phyloP scores from a whole-genome alignment of 192 early-diverging fungal genomes.

The Coemansia sp. region DNA sequence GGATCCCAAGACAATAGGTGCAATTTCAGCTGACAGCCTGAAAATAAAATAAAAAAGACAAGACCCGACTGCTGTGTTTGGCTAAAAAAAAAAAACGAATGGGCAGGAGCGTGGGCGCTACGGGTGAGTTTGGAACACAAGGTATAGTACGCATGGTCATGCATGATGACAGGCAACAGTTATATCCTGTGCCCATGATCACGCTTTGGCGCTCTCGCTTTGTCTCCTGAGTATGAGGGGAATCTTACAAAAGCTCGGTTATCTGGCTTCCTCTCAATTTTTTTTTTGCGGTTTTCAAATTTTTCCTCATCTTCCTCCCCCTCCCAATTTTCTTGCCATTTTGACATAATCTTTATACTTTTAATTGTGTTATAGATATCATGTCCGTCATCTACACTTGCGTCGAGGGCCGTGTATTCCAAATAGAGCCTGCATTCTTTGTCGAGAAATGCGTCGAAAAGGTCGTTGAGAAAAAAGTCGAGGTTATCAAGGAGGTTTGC shows the following conservation, averaged over 20 bases:
- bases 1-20: too few species aligned
- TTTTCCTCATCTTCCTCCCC: too few species aligned
- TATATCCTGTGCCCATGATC: not conserved
- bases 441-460: slow-evolving; percentile 55
- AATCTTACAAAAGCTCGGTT: not conserved
- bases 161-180: not conserved
- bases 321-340: not conserved
- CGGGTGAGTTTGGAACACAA: not conserved
- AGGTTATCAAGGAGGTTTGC: slow-evolving; percentile 47
- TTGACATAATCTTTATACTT: not conserved
- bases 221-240: too few species aligned
- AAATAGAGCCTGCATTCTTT: slow-evolving; percentile 44
- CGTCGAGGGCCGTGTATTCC: slow-evolving; percentile 45
- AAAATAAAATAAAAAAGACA: not conserved
- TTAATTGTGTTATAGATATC: not conserved
- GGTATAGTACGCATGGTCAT: not conserved
- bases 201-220: not conserved
- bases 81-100: not conserved
- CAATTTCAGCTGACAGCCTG: not conserved
- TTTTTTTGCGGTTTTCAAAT: not conserved
- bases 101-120: not conserved
- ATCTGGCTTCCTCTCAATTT: not conserved
- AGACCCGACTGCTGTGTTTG: not conserved
- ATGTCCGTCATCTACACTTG: slow-evolving; percentile 46
- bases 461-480: slow-evolving; percentile 40